phyloP scores from a whole-genome alignment of 805 yeast genomes.

The Cyberlindnera galapagoensis region DNA sequence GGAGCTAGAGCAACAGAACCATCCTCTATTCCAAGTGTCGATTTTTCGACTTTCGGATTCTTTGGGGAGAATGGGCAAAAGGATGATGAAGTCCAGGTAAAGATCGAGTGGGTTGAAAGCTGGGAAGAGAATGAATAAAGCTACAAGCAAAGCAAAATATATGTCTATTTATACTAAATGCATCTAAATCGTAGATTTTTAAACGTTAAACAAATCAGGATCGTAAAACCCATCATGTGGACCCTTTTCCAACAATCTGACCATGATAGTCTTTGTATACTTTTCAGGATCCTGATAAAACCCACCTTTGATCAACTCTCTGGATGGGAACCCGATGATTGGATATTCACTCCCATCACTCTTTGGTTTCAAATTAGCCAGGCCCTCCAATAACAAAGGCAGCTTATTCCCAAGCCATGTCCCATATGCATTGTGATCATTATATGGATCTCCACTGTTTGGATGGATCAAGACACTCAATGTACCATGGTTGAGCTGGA shows the following conservation, averaged over 20 bases:
- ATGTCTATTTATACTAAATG: too few species aligned
- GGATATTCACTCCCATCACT: too few species aligned
- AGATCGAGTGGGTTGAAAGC: too few species aligned
- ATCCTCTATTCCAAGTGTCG: too few species aligned
- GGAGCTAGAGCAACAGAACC: too few species aligned
- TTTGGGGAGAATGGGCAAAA: too few species aligned
- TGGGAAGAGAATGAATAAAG: too few species aligned
- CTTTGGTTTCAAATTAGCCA: constrained; percentile 2
- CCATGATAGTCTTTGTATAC: constrained; percentile 8
- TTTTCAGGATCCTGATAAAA: constrained; percentile 9
- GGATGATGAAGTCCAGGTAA: too few species aligned
- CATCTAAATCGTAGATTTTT: too few species aligned
- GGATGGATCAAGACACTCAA: constrained; percentile 51
- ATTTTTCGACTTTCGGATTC: too few species aligned
- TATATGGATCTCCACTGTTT: constrained; percentile 30
- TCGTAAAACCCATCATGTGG: constrained; percentile 2
- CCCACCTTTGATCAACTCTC: constrained; percentile 8
- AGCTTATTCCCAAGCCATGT: constrained; percentile 44
- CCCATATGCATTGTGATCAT: constrained; percentile 44
- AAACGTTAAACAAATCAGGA: too few species aligned
- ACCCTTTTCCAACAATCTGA: constrained; percentile 8
- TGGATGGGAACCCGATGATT: constrained; percentile 9
- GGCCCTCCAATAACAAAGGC: constrained; percentile 12
- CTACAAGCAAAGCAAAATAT: too few species aligned
- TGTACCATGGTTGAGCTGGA: constrained; percentile 42